Evolutionary conservation across 202 grass and related monocot species (phyloP), one percentile per base, ranked within the genome.

Genomic region (Brachypodium distachyon): DNA sequence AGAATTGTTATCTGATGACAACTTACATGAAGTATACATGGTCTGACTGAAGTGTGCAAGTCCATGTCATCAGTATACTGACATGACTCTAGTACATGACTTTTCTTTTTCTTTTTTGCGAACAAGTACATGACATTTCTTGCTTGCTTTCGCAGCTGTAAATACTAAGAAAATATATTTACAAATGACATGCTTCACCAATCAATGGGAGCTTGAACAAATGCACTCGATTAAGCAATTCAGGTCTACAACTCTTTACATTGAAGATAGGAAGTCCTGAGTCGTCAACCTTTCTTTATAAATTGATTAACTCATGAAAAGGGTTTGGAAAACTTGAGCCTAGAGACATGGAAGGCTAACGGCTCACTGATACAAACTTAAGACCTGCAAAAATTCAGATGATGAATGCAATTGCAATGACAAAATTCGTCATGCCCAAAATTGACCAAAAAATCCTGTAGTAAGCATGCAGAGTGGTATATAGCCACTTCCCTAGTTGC

Each of bases 391-490:
- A 42, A 65, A 74, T 50, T 84, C 39, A 77, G 48, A 77, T 28
- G 33, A 77, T 58, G 77, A 52, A 84, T 65, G 77, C 71, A 81
- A 66, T 66, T 77, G 63, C 70, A 63, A 43, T 29, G 54, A 81
- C 48, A 64, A 74, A 57, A 22, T 21, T 63, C 74, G 71, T 14
- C 46, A 72, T 28, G 77, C 31, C 64, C 56, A 88, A 84, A 88
- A 79, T 72, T 41, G 36, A 78, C 41, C 59, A 59, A 60, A 87
- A 10, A 64, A 76, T 80, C 74, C 70, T 81, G 58, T 64, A 36
- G 49, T 75, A 81, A 88, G 63, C 42, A 81, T 65, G 86, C 55
- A 42, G 70, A 66, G 48, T n/a, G n/a, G n/a, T 72, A 48, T 52
- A 38, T 17, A 63, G 32, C 44, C 54, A 72, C 64, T 42, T 59